Evolutionary conservation across 1,284 basidiomycete genomes (phyloP), one percentile per base, ranked within the genome.

Genomic region (Papiliotrema flavescens): DNA sequence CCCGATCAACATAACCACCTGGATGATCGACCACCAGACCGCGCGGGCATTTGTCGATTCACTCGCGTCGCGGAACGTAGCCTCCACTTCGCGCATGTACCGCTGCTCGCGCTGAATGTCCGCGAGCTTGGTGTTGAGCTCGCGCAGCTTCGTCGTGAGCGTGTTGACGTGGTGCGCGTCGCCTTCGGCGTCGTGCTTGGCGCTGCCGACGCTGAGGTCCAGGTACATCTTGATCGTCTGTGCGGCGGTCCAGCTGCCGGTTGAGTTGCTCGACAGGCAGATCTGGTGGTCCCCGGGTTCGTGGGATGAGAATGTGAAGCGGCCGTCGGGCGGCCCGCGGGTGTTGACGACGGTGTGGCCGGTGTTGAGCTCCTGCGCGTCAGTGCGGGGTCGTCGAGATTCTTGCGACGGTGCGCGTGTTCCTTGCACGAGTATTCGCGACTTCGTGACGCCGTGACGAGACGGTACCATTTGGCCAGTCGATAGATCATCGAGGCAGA

Each of bases 291-390:
- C 94, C 51, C 94, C 95, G 53, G 93, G 83, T 61, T 95, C 91
- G 76, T 97, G 91, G 2, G 92, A 94, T 19, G 95, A 96, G 73
- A 98, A 98, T 0, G 95, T 98, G 78, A 98, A 98, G 60, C 86
- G 85, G 47, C 95, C 89, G 53, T 96, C 89, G 7, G 85, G 80
- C 6, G 92, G 88, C 0, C 95, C 96, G 17, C 85, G 86, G 2
- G 92, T 93, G 66, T 88, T 88, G 40, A 92, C 91, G 28, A 95
- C 88, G 8, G 49, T 50, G 39, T 66, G 60, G 6, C 63, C 62
- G 7, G 62, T 60, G 8, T 61, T 39, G 37, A 74, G 49, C 62
- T 75, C 71, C 69, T 74, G 53, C 11, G 13, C 3, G 32, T 22
- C 19, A 43, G 52, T 28, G n/a, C n/a, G n/a, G n/a, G n/a, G n/a